Conservation (phyloP, 257 asterid genomes). For the Cruciata laevipes region DNA sequence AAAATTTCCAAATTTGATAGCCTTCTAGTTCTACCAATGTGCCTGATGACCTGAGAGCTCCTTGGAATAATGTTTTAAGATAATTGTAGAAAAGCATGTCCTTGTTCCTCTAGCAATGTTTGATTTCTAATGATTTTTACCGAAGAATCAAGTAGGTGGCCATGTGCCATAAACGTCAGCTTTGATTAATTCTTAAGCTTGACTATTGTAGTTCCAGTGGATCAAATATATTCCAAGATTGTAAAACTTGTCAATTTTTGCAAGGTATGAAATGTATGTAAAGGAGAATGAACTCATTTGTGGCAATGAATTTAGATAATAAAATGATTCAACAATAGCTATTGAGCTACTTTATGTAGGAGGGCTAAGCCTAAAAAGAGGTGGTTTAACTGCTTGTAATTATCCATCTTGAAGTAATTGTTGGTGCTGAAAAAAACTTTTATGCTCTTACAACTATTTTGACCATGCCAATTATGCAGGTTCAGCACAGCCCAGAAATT, state of each 20-base stretch:
- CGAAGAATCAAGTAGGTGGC: neutral
- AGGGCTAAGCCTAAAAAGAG: neutral
- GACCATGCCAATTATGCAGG: conserved; percentile 41
- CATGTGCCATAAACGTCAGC: neutral
- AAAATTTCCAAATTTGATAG: neutral
- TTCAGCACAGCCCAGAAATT: conserved; percentile 96
- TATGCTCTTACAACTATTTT: neutral
- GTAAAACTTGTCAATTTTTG: neutral
- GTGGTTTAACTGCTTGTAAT: neutral
- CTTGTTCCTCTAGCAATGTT: neutral
- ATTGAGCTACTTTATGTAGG: neutral
- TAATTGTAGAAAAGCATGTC: neutral
- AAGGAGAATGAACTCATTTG: neutral
- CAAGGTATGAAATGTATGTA: neutral
- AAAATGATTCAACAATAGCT: neutral
- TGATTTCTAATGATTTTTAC: neutral
- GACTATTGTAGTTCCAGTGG: neutral
- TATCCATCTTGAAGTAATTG: neutral
- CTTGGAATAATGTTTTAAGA: neutral
- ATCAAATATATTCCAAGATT: neutral
- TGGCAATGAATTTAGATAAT: neutral
- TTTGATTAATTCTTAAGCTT: neutral
- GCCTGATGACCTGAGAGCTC: conserved; percentile 4
- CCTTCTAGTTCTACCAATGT: neutral
- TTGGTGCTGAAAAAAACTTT: neutral